Base-by-base conservation (phyloP, 768 basidiomycete species). In the Infundibulicybe gibba region DNA sequence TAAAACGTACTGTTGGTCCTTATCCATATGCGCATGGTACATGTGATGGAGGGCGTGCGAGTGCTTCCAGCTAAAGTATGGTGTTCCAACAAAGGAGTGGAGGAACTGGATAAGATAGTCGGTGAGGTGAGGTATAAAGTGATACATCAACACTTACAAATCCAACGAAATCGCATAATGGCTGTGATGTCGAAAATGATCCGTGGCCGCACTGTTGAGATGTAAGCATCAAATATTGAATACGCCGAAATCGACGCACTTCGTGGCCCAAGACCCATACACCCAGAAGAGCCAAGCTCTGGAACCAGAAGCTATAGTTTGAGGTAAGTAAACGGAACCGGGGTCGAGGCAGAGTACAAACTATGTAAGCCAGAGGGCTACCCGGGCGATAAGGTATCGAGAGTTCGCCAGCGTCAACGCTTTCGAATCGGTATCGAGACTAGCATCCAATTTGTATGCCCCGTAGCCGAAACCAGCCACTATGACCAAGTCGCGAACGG, bases 1-100 rank as follows among this genome's bases (percentile, higher is more conserved):
- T 49, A 69, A 71, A 14, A 76, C 68, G 42, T 67, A 74, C 47
- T 79, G 78, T 60, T 81, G 75, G 50, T 82, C 79, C 17, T 74
- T 58, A 51, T 74, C 75, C 59, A 79, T 80, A 2, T 73, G 74
- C 32, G 76, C 78, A 57, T 81, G 79, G 63, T 77, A 73, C 48
- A 66, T 66, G 49, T 72, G 76, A 62, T 83, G 79, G 11, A 71
- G 54, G 31, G 73, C 66, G 65, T 78, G 60, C 57, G 66, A 75
- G 62, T 77, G 56, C 61, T 67, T 68, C 79, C 78, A 73, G 71
- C 76, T 56, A 71, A 77, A 50, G 70, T 77, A 60, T 62, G 66
- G 61, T 62, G 69, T 65, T 61, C 61, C 63, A 14, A 68, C 50
- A 12, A 57, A 49, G 3, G 63, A 60, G 44, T 68, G 67, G 6